phyloP scores from a whole-genome alignment of 306 rosid species.

The Sicyos edulis region DNA sequence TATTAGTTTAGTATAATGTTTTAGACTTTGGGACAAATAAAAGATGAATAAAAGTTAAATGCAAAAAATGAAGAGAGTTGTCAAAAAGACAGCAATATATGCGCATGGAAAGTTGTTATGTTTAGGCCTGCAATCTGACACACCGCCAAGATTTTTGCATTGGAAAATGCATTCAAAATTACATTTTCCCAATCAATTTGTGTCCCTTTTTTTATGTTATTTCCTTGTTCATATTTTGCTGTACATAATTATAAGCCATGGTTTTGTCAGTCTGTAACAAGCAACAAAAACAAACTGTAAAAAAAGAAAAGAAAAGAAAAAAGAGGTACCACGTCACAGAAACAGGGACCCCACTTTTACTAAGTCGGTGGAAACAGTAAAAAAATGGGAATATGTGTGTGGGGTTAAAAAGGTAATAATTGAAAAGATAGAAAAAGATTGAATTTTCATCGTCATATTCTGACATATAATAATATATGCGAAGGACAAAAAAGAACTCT shows the following conservation, averaged over 20 bases:
- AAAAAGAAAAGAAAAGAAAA: not conserved
- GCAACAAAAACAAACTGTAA: not conserved
- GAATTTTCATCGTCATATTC: not conserved
- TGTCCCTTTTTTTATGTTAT: not conserved
- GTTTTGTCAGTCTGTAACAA: not conserved
- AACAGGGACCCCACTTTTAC: not conserved
- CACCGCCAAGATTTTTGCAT: not conserved
- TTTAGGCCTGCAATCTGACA: not conserved
- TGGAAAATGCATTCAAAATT: not conserved
- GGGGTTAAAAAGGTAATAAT: not conserved
- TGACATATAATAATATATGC: not conserved
- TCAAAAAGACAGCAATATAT: not conserved
- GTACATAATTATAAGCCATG: not conserved
- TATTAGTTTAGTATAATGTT: no score
- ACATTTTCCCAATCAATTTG: not conserved
- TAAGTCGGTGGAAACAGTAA: slow-evolving; percentile 5
- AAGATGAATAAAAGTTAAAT: no score
- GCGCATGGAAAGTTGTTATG: not conserved
- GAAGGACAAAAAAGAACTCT: not conserved
- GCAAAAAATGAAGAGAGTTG: not conserved
- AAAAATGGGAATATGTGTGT: not conserved
- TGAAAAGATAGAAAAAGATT: not conserved
- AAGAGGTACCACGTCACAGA: not conserved
- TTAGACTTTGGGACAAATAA: no score
- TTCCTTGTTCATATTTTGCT: not conserved